Base-by-base conservation (phyloP, 768 basidiomycete genomes). In the Gloeostereum incarnatum region DNA sequence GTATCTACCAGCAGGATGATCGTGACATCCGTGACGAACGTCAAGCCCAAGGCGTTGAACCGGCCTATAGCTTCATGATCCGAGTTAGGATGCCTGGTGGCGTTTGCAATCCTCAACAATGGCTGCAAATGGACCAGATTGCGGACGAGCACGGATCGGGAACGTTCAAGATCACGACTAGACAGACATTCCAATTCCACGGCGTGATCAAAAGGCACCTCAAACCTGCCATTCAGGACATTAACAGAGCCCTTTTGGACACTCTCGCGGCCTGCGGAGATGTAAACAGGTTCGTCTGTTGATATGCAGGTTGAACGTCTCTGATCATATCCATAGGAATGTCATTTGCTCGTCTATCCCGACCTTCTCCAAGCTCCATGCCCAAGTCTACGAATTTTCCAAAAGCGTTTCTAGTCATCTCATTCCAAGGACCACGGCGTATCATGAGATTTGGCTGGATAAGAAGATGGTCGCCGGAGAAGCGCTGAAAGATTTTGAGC, bases 111-210 rank as follows among this genome's bases (percentile, higher is more conserved):
- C 83, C 94, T 3, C 63, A 75, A 25, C 96, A 99, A 62, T 98
- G 96, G 96, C 65, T 93, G 36, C 75, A 81, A 48, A 90, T 99
- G 79, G 90, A 97, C 62, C 82, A 83, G 50, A 97, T 99, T 49
- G 78, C 96, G 38, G 96, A 98, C 55, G 88, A 91, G 57, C 89
- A 92, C 57, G 96, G 91, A 5, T 85, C 78, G 44, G 79, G 85
- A 32, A 90, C 93, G 4, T 85, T 98, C 66, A 99, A 99, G 69
- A 81, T 99, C 47, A 99, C 96, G 33, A 99, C 96, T 23, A 73
- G 96, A 45, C 80, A 91, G 58, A 99, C 96, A 7, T 99, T 98
- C 82, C 96, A 99, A 62, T 98, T 96, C 73, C 96, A 99, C 59
- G 96, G 96, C 40, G 88, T 99, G 49, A 90, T 99, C 67, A 99